Evolutionary conservation across 2,329 filamentous ascomycete species (phyloP).

Genomic region (Zymoseptoria crescenta): DNA sequence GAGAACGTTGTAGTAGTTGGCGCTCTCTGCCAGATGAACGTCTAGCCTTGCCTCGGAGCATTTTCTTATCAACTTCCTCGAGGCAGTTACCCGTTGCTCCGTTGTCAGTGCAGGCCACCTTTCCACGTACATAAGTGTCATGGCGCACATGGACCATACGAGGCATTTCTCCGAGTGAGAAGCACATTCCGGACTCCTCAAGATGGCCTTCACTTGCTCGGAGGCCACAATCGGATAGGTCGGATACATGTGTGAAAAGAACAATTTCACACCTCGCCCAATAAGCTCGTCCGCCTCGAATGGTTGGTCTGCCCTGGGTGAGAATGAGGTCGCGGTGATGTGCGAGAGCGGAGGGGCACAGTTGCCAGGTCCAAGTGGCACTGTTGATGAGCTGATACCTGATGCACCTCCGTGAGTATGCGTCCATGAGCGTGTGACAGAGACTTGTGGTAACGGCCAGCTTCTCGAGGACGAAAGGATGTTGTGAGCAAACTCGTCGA

Average conservation of each 20-base stretch:
- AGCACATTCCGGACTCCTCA: neutral
- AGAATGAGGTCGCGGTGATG: neutral
- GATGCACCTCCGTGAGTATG: neutral
- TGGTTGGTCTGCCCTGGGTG: neutral
- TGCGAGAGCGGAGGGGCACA: neutral
- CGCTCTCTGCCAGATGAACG: conserved; percentile 3
- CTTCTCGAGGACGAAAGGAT: conserved; percentile 1
- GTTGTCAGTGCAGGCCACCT: conserved; percentile 8
- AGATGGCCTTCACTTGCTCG: neutral
- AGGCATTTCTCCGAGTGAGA: conserved; percentile 2
- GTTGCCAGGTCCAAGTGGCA: neutral
- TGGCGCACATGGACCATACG: conserved; percentile 12
- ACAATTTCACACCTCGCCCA: conserved; percentile 7
- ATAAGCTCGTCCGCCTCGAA: conserved; percentile 1
- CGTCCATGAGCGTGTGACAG: neutral
- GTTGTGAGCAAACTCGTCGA: conserved; percentile 13
- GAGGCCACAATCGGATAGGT: conserved; percentile 10
- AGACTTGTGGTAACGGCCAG: neutral
- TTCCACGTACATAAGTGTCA: conserved; percentile 10
- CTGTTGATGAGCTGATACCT: neutral
- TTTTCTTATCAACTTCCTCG: conserved; percentile 6
- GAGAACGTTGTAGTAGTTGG: conserved; percentile 7
- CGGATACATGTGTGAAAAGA: conserved; percentile 13
- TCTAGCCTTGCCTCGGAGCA: conserved; percentile 8
- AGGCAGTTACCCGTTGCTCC: conserved; percentile 5